Conservation (phyloP, 805 yeast genomes). For the Ogataea chonburiensis region DNA sequence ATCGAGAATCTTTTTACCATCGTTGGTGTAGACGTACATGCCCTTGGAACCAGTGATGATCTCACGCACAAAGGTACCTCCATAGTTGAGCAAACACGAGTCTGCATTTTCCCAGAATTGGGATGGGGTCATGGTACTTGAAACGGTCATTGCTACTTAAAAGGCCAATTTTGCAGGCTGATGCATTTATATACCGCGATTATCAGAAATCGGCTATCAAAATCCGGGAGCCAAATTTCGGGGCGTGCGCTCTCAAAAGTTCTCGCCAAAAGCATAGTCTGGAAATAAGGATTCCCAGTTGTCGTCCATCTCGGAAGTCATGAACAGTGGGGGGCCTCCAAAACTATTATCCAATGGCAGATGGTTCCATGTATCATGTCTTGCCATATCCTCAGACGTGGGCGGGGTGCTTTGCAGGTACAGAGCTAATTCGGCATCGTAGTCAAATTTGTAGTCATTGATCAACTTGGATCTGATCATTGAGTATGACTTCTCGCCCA, state of each 20-base stretch:
- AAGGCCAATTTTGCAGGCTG: background rate
- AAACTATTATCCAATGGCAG: slow-evolving; percentile 35
- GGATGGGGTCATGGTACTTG: background rate
- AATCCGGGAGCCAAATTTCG: background rate
- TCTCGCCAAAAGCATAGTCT: slow-evolving; percentile 30
- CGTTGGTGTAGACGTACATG: slow-evolving; percentile 23
- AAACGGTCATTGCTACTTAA: slow-evolving; percentile 1
- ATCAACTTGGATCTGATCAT: slow-evolving; percentile 38
- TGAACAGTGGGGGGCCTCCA: slow-evolving; percentile 53
- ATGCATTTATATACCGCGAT: background rate
- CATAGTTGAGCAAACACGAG: slow-evolving; percentile 17
- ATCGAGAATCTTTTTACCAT: slow-evolving; percentile 26
- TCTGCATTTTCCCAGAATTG: slow-evolving; percentile 21
- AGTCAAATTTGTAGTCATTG: slow-evolving; percentile 19
- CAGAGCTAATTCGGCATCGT: slow-evolving; percentile 8
- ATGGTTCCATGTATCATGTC: background rate
- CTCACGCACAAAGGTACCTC: slow-evolving; percentile 21
- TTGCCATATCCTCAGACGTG: background rate
- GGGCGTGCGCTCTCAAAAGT: slow-evolving; percentile 20
- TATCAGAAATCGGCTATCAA: slow-evolving; percentile 1
- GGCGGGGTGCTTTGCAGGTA: slow-evolving; percentile 1
- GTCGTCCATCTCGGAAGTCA: slow-evolving; percentile 47
- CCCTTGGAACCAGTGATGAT: slow-evolving; percentile 26
- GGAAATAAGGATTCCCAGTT: slow-evolving; percentile 53
- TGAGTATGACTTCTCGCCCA: slow-evolving; percentile 45